Conservation (phyloP, 2,329 filamentous ascomycete genomes). For the Fusarium algeriense region DNA sequence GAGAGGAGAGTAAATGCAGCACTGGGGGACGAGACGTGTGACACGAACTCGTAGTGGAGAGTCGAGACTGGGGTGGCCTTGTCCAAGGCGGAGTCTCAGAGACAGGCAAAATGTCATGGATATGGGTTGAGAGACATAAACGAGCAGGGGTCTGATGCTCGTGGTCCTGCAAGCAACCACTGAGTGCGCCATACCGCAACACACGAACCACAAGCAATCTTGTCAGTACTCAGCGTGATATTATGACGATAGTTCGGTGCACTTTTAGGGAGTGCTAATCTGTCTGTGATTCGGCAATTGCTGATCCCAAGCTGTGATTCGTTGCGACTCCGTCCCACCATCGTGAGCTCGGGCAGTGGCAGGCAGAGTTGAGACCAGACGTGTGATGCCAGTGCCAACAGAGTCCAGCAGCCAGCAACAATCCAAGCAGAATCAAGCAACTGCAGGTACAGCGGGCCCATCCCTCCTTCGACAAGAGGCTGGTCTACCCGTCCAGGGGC, state of each 20-base stretch:
- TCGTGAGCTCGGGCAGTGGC: conserved; percentile 36
- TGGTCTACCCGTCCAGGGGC: conserved; percentile 37
- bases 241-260: neutral
- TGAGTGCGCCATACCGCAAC: conserved; percentile 21
- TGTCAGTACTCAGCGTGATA: conserved; percentile 9
- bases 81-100: conserved; percentile 41
- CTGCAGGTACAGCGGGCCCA: conserved; percentile 34
- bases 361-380: conserved; percentile 32
- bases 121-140: conserved; percentile 33
- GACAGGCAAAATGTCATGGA: conserved; percentile 30
- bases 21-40: conserved; percentile 33
- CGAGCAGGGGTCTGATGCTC: conserved; percentile 33
- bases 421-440: conserved; percentile 27
- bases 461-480: conserved; percentile 19
- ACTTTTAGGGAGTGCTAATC: neutral
- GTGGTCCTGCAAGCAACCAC: conserved; percentile 39
- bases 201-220: conserved; percentile 28
- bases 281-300: conserved; percentile 23
- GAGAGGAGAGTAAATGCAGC: conserved; percentile 33
- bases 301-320: neutral
- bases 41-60: conserved; percentile 35
- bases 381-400: conserved; percentile 24
- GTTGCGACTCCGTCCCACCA: conserved; percentile 1
- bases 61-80: conserved; percentile 29
- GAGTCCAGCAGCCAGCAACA: conserved; percentile 12